Evolutionary conservation across 495 filamentous ascomycete species (phyloP).

Genomic region (Stereocaulon alpinum): DNA sequence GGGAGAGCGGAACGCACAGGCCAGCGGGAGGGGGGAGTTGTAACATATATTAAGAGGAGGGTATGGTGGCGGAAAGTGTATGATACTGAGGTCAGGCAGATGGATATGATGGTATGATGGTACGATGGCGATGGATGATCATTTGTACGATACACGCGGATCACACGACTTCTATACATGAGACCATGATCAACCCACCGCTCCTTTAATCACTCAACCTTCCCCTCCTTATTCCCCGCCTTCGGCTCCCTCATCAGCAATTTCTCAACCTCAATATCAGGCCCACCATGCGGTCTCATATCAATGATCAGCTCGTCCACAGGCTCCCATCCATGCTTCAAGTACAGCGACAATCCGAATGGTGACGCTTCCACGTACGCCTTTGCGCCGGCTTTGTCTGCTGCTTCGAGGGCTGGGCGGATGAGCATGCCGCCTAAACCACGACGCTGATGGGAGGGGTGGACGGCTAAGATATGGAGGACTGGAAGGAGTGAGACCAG

Average conservation of each 20-base stretch:
- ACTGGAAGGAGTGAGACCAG: conserved; percentile 2
- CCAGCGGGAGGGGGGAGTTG: not conserved
- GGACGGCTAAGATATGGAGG: conserved; percentile 36
- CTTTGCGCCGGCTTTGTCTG: conserved; percentile 36
- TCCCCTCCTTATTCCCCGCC: not conserved
- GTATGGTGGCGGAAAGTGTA: too few relatives aligned
- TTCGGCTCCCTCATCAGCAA: conserved; percentile 17
- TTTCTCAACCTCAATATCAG: not conserved
- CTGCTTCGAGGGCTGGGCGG: conserved; percentile 38
- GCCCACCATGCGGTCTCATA: conserved; percentile 24
- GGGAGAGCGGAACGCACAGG: conserved; percentile 4
- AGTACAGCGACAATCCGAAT: conserved; percentile 42
- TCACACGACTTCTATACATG: too few relatives aligned
- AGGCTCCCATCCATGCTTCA: conserved; percentile 40
- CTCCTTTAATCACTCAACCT: not conserved
- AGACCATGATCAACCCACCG: too few relatives aligned
- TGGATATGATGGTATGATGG: too few relatives aligned
- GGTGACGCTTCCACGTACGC: conserved; percentile 47
- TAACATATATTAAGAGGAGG: not conserved
- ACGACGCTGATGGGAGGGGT: conserved; percentile 36
- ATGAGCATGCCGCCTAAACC: conserved; percentile 41
- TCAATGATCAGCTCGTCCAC: conserved; percentile 32
- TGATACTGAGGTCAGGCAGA: too few relatives aligned
- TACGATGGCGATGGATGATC: too few relatives aligned
- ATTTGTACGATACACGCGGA: too few relatives aligned